Conservation (phyloP, 179 eudicot genomes). For the Drosera spatulata region DNA sequence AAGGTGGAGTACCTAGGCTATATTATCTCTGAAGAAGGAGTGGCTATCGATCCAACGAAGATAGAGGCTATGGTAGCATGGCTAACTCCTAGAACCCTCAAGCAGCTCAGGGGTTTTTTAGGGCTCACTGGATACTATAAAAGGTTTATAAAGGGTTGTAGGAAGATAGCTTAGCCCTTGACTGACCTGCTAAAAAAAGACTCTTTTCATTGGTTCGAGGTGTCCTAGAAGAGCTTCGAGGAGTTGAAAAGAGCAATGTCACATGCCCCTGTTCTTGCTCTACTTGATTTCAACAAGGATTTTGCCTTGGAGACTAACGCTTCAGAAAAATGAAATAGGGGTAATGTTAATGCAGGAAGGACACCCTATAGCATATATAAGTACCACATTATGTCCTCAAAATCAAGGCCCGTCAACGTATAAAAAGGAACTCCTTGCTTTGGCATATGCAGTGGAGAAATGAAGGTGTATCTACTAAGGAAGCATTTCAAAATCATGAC, state of each 20-base stretch:
- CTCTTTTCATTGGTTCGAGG: neutral
- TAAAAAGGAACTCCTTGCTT: conserved; percentile 6
- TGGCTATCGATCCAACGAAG: neutral
- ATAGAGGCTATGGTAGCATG: neutral
- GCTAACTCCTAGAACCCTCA: neutral
- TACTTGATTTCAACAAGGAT: neutral
- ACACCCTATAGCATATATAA: neutral
- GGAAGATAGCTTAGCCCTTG: neutral
- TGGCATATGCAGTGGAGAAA: neutral
- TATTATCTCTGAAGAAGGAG: neutral
- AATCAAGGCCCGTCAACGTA: neutral
- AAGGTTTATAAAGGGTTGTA: neutral
- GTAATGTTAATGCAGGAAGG: neutral
- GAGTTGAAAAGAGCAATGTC: neutral
- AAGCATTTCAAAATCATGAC: neutral
- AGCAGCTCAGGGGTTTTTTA: neutral
- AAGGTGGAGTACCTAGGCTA: neutral
- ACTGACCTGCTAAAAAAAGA: neutral
- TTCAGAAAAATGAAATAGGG: neutral
- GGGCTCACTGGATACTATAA: neutral
- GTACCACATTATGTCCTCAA: no score
- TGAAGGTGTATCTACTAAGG: conserved; percentile 2
- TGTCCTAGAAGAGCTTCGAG: neutral
- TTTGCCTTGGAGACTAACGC: neutral
- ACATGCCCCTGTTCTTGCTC: neutral